Evolutionary conservation across 352 stramenopile genomes (phyloP), one percentile per base, ranked within the genome.

Genomic region (Halophytophthora polymorphica): DNA sequence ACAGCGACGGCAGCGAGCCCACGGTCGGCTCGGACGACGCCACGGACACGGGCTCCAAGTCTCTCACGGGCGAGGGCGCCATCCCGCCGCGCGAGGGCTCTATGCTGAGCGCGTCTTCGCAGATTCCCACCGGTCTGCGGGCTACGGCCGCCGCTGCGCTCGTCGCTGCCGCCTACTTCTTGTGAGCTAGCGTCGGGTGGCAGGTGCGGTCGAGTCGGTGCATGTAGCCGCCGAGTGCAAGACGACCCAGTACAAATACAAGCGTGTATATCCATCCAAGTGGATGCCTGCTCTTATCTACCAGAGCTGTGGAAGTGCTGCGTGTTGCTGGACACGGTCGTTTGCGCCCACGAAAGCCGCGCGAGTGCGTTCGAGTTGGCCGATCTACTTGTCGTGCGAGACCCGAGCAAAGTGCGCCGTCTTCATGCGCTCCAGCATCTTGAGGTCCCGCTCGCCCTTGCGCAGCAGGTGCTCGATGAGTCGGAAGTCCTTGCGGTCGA

Each of bases 381-480:
- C n/a, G n/a, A 40, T 13, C 45, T 68, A 42, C 7, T 60, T 51
- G 18, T 45, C 6, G 25, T 69, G 66, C 23, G 57, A 56, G 0
- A 89, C 63, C 33, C 45, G 66, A 5, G 69, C 52, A 50, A 86
- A 87, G 41, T 81, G 67, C 10, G 71, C 83, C 8, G 56, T 69
- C 52, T 89, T 90, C 62, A 88, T 85, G 31, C 52, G 60, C 45
- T 77, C 60, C 36, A 92, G 66, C 71, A 90, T 83, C 69, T 92
- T 90, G 35, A 94, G 60, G 45, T 94, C 81, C 14, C 82, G 77
- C 54, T 94, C 73, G 2, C 83, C 83, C 45, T 94, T 94, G 62
- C 83, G 83, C 51, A 94, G 58, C 66, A 94, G 71, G 41, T 92
- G 79, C 71, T 94, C 83, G 50, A 94, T 92, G 54, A 88, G 64